These are phyloP conservation scores for Globisporangium recalcitrans DNA, from an alignment of 352 stramenopile genomes.

Conservation along the genomic window DNA sequence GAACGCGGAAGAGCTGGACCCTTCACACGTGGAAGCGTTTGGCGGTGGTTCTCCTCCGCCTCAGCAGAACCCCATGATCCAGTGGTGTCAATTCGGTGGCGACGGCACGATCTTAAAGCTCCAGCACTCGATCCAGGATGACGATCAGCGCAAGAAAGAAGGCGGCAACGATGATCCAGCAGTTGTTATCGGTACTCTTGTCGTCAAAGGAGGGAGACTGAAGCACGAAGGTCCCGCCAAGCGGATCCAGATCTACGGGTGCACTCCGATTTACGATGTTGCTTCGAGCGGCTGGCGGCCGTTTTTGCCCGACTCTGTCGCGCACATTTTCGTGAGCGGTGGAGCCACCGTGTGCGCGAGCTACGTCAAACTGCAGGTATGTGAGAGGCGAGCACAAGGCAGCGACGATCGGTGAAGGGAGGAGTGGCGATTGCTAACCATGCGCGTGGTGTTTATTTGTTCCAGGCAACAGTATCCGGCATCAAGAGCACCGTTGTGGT, in stretches of 20 bases:
- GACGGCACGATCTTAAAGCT: constrained; percentile 72
- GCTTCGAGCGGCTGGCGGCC: constrained; percentile 31
- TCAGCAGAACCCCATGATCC: constrained; percentile 27
- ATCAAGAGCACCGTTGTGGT: constrained; percentile 48
- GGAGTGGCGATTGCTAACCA: neutral
- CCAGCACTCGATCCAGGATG: constrained; percentile 28
- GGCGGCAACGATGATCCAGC: neutral
- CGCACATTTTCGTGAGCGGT: constrained; percentile 61
- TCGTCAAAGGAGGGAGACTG: constrained; percentile 52
- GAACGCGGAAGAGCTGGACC: constrained; percentile 33
- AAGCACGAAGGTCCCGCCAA: constrained; percentile 49
- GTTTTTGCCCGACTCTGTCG: constrained; percentile 55
- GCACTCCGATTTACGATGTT: constrained; percentile 62
- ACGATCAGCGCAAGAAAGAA: constrained; percentile 4
- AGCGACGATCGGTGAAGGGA: neutral
- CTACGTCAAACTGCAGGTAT: constrained; percentile 51
- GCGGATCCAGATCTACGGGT: constrained; percentile 68
- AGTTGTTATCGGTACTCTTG: constrained; percentile 30
- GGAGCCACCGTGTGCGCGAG: constrained; percentile 55
- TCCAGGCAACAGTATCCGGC: constrained; percentile 29
- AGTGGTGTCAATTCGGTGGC: constrained; percentile 76
- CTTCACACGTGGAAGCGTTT: constrained; percentile 39
- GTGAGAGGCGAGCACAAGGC: neutral
- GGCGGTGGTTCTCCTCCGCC: constrained; percentile 35
- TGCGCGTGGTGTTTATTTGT: neutral